Evolutionary conservation across 306 rosid genomes (phyloP), one percentile per base, ranked within the genome.

Genomic region (Senna siamea): DNA sequence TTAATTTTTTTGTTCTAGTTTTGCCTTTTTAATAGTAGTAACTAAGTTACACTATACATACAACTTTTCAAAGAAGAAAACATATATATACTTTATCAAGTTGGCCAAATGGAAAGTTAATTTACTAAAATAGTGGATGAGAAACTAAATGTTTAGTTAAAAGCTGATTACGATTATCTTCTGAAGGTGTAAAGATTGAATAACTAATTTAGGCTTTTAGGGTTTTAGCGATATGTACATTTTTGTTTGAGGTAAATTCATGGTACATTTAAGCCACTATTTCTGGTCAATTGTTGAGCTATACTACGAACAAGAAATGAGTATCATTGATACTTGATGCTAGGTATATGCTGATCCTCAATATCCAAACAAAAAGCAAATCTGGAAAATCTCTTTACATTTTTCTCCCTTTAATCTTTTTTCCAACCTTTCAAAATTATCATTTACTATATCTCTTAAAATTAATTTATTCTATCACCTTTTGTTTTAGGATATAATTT

Each of bases 161-260:
- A 35, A 35, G 28, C 22, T 17, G 22, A 17, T 18, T 5, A 2
- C 23, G 9, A 37, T n/a, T 28, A 61, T 17, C 47, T 17, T 17
- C 1, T 0, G 22, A 58, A 30, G 43, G 22, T 7, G 5, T 15
- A 58, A 58, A 58, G 5, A 56, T 4, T 56, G 17, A 4, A 22
- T 51, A 7, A 7, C 8, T 23, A 19, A 28, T 14, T 58, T 6
- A 59, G 22, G 43, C 44, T 59, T 59, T 32, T 15, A 59, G 43
- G 41, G 18, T 59, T 2, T 17, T 32, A 1, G 66, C 83, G 69
- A 59, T 91, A 75, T 84, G 93, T 56, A 57, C 87, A 44, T 74
- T 82, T 56, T 38, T 62, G 79, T 81, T 87, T 69, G 91, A 89
- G 93, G 97, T 87, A 67, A 82, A 72, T 59, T 54, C 69, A 54